These are phyloP conservation scores for Ophiognomonia clavigignenti-juglandacearum DNA, from an alignment of 2,329 filamentous ascomycete species.

Conservation along the genomic window DNA sequence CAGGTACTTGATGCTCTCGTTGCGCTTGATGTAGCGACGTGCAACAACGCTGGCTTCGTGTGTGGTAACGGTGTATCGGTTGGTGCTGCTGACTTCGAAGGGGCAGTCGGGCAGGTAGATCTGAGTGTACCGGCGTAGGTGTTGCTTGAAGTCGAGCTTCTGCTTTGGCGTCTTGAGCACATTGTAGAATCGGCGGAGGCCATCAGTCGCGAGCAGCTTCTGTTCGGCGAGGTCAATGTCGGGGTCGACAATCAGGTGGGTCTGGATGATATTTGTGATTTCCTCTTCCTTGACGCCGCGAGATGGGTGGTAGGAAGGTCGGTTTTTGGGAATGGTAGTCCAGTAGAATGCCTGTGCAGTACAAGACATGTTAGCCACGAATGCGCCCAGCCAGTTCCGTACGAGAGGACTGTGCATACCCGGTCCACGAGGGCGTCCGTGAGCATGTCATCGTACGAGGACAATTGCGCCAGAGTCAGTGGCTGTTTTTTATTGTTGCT, in stretches of 20 bases:
- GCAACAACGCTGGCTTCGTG: slow-evolving; percentile 88
- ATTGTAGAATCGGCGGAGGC: slow-evolving; percentile 66
- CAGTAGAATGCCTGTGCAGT: slow-evolving; percentile 78
- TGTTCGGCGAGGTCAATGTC: slow-evolving; percentile 66
- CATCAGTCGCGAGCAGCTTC: slow-evolving; percentile 66
- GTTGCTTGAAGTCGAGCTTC: slow-evolving; percentile 78
- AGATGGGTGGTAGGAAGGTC: slow-evolving; percentile 76
- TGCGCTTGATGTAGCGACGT: slow-evolving; percentile 70
- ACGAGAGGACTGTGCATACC: slow-evolving; percentile 51
- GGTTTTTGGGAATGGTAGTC: slow-evolving; percentile 94
- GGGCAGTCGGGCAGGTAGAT: slow-evolving; percentile 93
- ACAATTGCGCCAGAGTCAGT: slow-evolving; percentile 80
- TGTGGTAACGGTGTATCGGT: slow-evolving; percentile 86
- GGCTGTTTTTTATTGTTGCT: slow-evolving; percentile 56
- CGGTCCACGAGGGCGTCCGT: slow-evolving; percentile 95
- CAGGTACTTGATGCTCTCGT: slow-evolving; percentile 86
- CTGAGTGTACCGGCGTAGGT: slow-evolving; percentile 84
- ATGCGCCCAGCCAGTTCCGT: slow-evolving; percentile 1
- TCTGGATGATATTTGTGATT: slow-evolving; percentile 56
- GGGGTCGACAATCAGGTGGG: slow-evolving; percentile 68
- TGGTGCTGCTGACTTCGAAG: slow-evolving; percentile 87
- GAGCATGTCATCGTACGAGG: slow-evolving; percentile 90
- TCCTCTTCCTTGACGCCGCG: slow-evolving; percentile 68
- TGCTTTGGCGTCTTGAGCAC: slow-evolving; percentile 70
- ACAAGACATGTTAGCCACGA: slow-evolving; percentile 22